Base-by-base conservation (phyloP, 2,329 filamentous ascomycete species). In the Cladosporium sp. region DNA sequence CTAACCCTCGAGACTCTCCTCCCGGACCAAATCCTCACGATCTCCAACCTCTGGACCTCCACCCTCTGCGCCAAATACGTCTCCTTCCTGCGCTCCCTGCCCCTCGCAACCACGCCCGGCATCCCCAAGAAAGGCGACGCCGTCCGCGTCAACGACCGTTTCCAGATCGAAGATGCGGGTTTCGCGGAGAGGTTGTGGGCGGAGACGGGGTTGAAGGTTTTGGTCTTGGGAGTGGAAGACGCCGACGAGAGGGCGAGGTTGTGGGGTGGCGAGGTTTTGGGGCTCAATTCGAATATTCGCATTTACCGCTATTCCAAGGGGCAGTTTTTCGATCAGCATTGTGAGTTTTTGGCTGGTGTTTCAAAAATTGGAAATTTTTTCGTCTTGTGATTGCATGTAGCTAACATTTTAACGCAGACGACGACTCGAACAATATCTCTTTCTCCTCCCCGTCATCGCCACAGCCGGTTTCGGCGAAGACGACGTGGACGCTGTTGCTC, bases 281-380 rank as follows among this genome's bases (percentile, higher is more conserved):
- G 90, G 0, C 71, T 96, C 53, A 96, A 89, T 68, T 83, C 88
- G 7, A 95, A 95, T 58, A 95, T 96, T 50, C 79, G 92, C 29
- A 82, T 96, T 24, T 96, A 96, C 71, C 81, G 91, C 18, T 96
- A 96, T 68, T 80, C 79, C 1, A 81, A 85, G 57, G 89, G 88
- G 0, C 90, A 96, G 65, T 96, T 91, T 67, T 96, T 96, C 66
- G 90, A 90, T 64, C 85, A 88, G 61, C 92, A 96, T 67, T 96
- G 89, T 92, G 79, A 61, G 85, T 79, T 15, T 27, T 9, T 27
- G 9, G 22, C 22, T 27, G n/a, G n/a, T n/a, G n/a, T n/a, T n/a
- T n/a, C n/a, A n/a, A n/a, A n/a, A n/a, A n/a, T n/a, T n/a, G n/a
- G n/a, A n/a, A n/a, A n/a, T n/a, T n/a, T n/a, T n/a, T n/a, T n/a